Evolutionary conservation across 1,284 basidiomycete species (phyloP), one percentile per base, ranked within the genome.

Genomic region (Cystobasidiaceae sp.): DNA sequence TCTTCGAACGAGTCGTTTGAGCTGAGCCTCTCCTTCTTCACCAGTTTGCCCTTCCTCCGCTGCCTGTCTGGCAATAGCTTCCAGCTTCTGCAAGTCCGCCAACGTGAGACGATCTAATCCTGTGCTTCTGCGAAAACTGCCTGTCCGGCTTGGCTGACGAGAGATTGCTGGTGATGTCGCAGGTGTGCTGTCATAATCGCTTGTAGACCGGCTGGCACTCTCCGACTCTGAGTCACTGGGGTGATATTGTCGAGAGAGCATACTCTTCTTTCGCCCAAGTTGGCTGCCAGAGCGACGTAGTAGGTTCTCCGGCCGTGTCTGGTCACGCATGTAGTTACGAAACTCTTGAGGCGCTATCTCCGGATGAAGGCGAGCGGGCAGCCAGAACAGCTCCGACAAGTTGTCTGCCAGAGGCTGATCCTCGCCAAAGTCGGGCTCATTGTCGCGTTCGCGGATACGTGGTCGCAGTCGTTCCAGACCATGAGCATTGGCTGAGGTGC

Each of bases 291-390:
- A 68, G 9, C 73, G 56, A 2, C 73, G 44, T 37, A 72, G 70
- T 19, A 75, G 69, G 6, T 72, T 77, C 25, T 78, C 78, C 1
- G 77, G 75, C 23, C 71, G 72, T 2, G 93, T 86, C 79, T 97
- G 94, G 72, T 96, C 89, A 77, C 93, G 90, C 71, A 98, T 84
- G 75, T 97, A 97, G 28, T 86, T 86, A 66, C 91, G 86, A 78
- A 98, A 98, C 78, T 97, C 92, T 56, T 86, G 86, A 9, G 96
- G 96, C 0, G 93, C 94, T 74, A 98, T 89, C 80, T 98, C 94
- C 21, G 94, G 96, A 75, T 98, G 94, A 23, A 97, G 81, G 62
- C 88, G 85, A 15, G 94, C 94, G 41, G 94, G 94, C 17, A 98
- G 91, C 94, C 94, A 98, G 81, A 97, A 97, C 67, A 97, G 84